Percentiles rank a stretch among this genome's conserved stretches.
These are phyloP conservation scores for Paecilomyces niveus DNA, from an alignment of 2,329 filamentous ascomycete genomes.

Conservation along the genomic window DNA sequence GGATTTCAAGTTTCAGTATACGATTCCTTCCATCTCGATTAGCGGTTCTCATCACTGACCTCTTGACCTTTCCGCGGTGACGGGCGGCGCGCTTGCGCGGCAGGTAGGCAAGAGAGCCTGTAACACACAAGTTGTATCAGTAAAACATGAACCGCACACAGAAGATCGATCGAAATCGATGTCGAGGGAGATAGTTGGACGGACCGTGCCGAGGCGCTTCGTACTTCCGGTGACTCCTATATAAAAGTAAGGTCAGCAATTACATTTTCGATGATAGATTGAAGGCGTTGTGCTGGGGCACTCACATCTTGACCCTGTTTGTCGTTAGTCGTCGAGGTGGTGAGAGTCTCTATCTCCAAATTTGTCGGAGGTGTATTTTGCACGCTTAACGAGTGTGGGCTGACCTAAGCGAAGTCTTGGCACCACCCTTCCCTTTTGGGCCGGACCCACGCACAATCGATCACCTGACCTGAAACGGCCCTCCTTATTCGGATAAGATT, in stretches of 20 bases:
- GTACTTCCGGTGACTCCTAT: slow-evolving; percentile 57
- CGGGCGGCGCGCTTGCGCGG: slow-evolving; percentile 88
- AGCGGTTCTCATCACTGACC: slow-evolving; percentile 52
- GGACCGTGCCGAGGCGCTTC: slow-evolving; percentile 94
- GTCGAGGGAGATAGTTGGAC: slow-evolving; percentile 55
- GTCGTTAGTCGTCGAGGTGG: slow-evolving; percentile 41
- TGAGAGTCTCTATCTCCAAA: slow-evolving; percentile 34
- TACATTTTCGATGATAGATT: slow-evolving; percentile 3
- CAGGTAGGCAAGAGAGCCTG: slow-evolving; percentile 71
- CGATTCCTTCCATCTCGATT: slow-evolving; percentile 4
- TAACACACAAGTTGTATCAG: slow-evolving; percentile 19
- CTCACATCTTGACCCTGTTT: slow-evolving; percentile 43
- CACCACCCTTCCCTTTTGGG: slow-evolving; percentile 9
- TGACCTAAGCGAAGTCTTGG: slow-evolving; percentile 34
- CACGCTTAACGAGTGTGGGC: slow-evolving; percentile 36
- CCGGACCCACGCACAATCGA: not conserved
- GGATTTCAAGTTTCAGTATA: slow-evolving; percentile 25
- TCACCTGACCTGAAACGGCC: not conserved
- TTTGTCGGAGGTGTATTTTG: slow-evolving; percentile 31
- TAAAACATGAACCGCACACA: slow-evolving; percentile 19
- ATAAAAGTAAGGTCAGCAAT: slow-evolving; percentile 20
- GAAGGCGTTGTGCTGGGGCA: slow-evolving; percentile 8
- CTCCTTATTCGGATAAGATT: not conserved
- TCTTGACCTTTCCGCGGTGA: slow-evolving; percentile 97
- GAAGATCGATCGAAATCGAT: slow-evolving; percentile 18